phyloP scores from a whole-genome alignment of 768 basidiomycete genomes.

The Leccinum incarnatum region DNA sequence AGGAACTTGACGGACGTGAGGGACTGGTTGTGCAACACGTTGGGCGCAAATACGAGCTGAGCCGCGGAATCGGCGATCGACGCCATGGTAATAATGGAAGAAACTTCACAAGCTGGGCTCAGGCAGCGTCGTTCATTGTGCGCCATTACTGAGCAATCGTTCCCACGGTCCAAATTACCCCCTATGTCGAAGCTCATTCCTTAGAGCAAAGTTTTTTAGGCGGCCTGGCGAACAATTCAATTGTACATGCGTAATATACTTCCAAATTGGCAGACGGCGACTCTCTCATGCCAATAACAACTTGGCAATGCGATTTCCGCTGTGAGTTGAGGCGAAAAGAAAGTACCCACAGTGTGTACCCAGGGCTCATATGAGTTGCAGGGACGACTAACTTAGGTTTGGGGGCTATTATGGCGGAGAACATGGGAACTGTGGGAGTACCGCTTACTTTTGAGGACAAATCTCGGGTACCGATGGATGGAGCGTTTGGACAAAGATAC shows the following conservation, averaged over 20 bases:
- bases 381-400: constrained; percentile 3
- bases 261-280: neutral
- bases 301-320: neutral
- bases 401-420: neutral
- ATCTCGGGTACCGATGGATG: neutral
- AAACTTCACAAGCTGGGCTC: neutral
- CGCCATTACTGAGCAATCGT: neutral
- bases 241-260: neutral
- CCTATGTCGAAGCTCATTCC: constrained; percentile 4
- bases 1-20: constrained; percentile 74
- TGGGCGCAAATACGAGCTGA: constrained; percentile 64
- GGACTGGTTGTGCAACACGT: constrained; percentile 61
- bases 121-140: neutral
- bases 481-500: neutral
- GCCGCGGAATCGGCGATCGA: constrained; percentile 48
- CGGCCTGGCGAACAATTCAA: neutral
- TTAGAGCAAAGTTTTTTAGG: neutral
- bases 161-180: constrained; percentile 15
- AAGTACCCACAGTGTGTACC: neutral
- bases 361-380: neutral
- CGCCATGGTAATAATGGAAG: constrained; percentile 35
- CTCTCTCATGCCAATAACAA: neutral
- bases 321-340: neutral
- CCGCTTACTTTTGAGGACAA: neutral
- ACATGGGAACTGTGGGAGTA: neutral